A percentile compares a stretch with the other conserved stretches of the same genome.
Evolutionary conservation across 495 filamentous ascomycete genomes (phyloP).

Genomic region (Corynascus novoguineensis): DNA sequence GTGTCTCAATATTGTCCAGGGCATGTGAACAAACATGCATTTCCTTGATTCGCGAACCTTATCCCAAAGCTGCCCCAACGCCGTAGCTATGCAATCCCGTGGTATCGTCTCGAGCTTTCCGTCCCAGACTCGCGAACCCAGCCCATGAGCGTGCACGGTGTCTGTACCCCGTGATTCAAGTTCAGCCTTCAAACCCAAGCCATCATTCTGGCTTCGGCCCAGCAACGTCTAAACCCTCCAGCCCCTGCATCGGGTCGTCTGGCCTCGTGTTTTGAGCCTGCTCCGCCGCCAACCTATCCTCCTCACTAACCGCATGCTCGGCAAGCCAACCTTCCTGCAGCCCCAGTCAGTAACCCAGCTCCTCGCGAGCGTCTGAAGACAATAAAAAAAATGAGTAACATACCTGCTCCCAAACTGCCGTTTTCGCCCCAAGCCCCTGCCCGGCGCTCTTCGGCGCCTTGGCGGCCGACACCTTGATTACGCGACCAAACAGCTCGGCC

Average conservation of each 20-base stretch:
- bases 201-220: constrained; percentile 75
- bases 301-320: constrained; percentile 83
- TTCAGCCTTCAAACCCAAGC: background rate
- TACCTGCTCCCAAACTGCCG: constrained; percentile 98
- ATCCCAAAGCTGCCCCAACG: constrained; percentile 25
- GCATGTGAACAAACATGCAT: constrained; percentile 12
- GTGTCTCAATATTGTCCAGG: constrained; percentile 8
- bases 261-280: constrained; percentile 49
- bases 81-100: constrained; percentile 41
- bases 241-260: constrained; percentile 90
- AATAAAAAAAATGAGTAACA: constrained; percentile 21
- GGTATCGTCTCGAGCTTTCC: constrained; percentile 7
- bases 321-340: constrained; percentile 84
- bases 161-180: background rate
- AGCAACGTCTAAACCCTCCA: constrained; percentile 89
- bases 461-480: constrained; percentile 84
- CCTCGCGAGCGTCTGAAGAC: background rate
- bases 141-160: background rate
- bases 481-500: constrained; percentile 86
- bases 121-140: background rate
- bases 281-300: constrained; percentile 65
- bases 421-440: constrained; percentile 84
- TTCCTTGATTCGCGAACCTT: constrained; percentile 12
- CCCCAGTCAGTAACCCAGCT: constrained; percentile 26
- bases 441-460: constrained; percentile 88